These are phyloP conservation scores for Stropharia rugosoannulata DNA, from an alignment of 768 basidiomycete species.

Conservation along the genomic window DNA sequence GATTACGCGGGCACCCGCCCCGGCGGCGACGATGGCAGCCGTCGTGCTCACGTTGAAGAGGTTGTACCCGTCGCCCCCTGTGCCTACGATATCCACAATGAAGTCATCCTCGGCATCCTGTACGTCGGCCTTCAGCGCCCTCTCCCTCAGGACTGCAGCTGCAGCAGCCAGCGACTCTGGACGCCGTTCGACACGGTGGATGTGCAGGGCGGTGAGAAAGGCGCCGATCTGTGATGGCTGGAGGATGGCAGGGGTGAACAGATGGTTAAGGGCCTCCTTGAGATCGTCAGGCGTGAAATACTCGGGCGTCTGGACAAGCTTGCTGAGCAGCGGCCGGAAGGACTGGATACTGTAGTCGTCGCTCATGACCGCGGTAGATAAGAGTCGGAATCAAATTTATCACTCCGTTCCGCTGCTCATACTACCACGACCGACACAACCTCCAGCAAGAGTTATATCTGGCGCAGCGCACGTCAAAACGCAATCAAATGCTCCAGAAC, in stretches of 20 bases:
- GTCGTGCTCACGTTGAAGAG: constrained; percentile 97
- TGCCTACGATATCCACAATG: constrained; percentile 79
- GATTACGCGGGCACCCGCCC: constrained; percentile 89
- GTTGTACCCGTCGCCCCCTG: constrained; percentile 94
- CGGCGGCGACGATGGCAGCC: constrained; percentile 91
- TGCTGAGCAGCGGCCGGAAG: constrained; percentile 78
- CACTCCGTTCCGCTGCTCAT: not conserved
- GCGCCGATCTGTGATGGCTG: constrained; percentile 82
- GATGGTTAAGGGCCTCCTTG: constrained; percentile 66
- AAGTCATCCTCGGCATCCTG: constrained; percentile 66
- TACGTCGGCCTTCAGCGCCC: constrained; percentile 62
- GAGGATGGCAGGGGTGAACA: constrained; percentile 64
- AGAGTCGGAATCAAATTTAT: not conserved
- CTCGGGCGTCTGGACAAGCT: constrained; percentile 78
- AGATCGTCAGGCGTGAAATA: constrained; percentile 80
- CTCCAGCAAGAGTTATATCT: not conserved
- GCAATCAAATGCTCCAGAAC: too few relatives aligned
- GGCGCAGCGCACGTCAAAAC: too few relatives aligned
- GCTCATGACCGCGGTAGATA: not conserved
- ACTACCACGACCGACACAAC: not conserved
- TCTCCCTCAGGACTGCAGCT: constrained; percentile 69
- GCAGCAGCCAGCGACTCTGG: constrained; percentile 80
- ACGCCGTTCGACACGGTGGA: constrained; percentile 73
- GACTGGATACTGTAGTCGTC: constrained; percentile 34
- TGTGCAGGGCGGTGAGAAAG: constrained; percentile 83